These are phyloP conservation scores for Dichotomopilus funicola DNA, from an alignment of 2,329 filamentous ascomycete genomes.

Conservation along the genomic window DNA sequence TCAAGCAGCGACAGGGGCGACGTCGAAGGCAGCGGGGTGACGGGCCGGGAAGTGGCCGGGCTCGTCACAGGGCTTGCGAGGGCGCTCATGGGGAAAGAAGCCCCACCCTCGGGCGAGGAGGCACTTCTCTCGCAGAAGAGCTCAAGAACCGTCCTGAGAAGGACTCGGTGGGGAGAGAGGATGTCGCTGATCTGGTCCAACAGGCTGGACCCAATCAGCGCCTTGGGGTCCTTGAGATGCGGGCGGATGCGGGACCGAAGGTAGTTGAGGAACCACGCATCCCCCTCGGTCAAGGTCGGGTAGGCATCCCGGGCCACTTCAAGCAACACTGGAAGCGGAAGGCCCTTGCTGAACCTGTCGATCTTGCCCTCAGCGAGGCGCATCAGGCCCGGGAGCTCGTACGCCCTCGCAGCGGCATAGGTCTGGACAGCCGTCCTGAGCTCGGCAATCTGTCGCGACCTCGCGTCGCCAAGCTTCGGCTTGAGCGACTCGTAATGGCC, in stretches of 20 bases:
- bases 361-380: conserved; percentile 22
- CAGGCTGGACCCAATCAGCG: conserved; percentile 20
- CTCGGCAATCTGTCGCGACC: conserved; percentile 21
- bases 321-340: conserved; percentile 21
- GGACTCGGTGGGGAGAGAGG: conserved; percentile 22
- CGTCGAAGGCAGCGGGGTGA: conserved; percentile 11
- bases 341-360: conserved; percentile 20
- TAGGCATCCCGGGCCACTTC: conserved; percentile 24
- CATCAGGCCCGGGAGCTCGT: conserved; percentile 24
- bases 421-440: conserved; percentile 24
- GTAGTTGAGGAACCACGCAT: conserved; percentile 24
- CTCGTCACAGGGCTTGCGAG: conserved; percentile 14
- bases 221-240: conserved; percentile 22
- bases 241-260: conserved; percentile 23
- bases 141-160: conserved; percentile 24
- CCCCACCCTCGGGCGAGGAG: conserved; percentile 7
- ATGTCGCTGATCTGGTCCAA: conserved; percentile 24
- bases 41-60: conserved; percentile 14
- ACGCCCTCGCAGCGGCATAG: conserved; percentile 21
- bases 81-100: conserved; percentile 5
- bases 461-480: conserved; percentile 17
- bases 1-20: conserved; percentile 17
- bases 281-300: conserved; percentile 22
- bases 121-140: conserved; percentile 23
- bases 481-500: conserved; percentile 23